Percentiles rank a stretch among this genome's conserved stretches.
phyloP scores from a whole-genome alignment of 2,329 filamentous ascomycete species.

The Cytospora schulzeri region DNA sequence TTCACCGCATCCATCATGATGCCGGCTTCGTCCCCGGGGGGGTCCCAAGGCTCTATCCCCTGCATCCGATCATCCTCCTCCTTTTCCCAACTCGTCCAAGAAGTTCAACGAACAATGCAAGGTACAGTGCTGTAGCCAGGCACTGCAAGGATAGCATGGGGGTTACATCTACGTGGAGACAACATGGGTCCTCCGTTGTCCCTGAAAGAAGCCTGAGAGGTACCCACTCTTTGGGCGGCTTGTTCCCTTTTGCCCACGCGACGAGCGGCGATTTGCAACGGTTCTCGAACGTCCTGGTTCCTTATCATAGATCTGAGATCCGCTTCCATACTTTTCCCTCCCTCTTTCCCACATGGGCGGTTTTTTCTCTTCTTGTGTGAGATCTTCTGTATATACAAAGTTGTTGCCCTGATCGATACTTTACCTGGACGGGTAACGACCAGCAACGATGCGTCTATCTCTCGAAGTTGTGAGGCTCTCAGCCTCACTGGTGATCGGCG shows the following conservation, averaged over 20 bases:
- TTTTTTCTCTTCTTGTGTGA: neutral
- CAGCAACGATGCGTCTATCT: conserved; percentile 15
- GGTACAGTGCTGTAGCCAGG: conserved; percentile 9
- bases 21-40: conserved; percentile 8
- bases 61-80: conserved; percentile 9
- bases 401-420: conserved; percentile 12
- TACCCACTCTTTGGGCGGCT: conserved; percentile 10
- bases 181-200: neutral
- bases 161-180: neutral
- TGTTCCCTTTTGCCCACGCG: conserved; percentile 1
- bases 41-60: conserved; percentile 2
- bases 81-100: conserved; percentile 13
- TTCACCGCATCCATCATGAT: conserved; percentile 4
- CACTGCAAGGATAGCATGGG: neutral
- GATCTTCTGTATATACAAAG: neutral
- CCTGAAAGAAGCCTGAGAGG: neutral
- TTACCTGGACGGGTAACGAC: neutral
- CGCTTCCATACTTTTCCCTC: conserved; percentile 8
- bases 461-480: conserved; percentile 14
- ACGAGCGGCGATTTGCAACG: conserved; percentile 8
- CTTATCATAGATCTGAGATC: conserved; percentile 16
- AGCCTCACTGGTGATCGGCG: conserved; percentile 18
- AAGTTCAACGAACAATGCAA: conserved; percentile 11
- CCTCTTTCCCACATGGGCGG: neutral
- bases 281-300: conserved; percentile 19